These are phyloP conservation scores for Myxozyma sirexii DNA, from an alignment of 805 yeast genomes.

Conservation along the genomic window DNA sequence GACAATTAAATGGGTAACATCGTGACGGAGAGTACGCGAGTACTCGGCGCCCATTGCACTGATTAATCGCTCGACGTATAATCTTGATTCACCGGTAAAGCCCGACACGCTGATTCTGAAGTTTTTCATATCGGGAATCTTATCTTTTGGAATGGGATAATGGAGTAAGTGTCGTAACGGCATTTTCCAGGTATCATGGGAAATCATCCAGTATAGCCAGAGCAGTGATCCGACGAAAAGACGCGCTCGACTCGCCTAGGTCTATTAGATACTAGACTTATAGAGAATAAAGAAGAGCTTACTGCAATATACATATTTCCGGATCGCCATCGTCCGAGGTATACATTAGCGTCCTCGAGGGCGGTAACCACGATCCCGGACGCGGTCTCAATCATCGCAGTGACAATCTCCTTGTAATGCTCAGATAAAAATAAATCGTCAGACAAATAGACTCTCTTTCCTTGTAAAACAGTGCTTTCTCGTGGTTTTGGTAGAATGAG, in stretches of 20 bases:
- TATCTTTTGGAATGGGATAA: constrained; percentile 60
- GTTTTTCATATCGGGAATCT: constrained; percentile 58
- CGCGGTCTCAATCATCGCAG: constrained; percentile 51
- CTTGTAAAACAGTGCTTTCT: neutral
- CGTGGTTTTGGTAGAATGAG: neutral
- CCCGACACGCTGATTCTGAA: constrained; percentile 70
- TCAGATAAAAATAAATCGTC: constrained; percentile 47
- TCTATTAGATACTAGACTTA: neutral
- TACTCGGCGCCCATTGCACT: constrained; percentile 74
- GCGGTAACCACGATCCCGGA: constrained; percentile 48
- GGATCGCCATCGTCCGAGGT: constrained; percentile 62
- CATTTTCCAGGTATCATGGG: constrained; percentile 55
- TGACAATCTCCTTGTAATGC: constrained; percentile 61
- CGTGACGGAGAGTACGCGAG: constrained; percentile 62
- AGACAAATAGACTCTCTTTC: constrained; percentile 4
- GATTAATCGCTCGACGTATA: constrained; percentile 66
- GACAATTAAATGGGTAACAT: constrained; percentile 73
- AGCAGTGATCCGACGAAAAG: constrained; percentile 63
- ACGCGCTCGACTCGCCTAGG: constrained; percentile 47
- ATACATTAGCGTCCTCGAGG: constrained; percentile 54
- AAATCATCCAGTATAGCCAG: constrained; percentile 75
- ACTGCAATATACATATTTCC: constrained; percentile 55
- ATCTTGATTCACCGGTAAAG: constrained; percentile 82
- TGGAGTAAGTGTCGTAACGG: constrained; percentile 65
- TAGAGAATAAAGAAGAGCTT: neutral